These are phyloP conservation scores for Tolypocladium ovalisporum DNA, from an alignment of 2,329 filamentous ascomycete genomes.

Conservation along the genomic window DNA sequence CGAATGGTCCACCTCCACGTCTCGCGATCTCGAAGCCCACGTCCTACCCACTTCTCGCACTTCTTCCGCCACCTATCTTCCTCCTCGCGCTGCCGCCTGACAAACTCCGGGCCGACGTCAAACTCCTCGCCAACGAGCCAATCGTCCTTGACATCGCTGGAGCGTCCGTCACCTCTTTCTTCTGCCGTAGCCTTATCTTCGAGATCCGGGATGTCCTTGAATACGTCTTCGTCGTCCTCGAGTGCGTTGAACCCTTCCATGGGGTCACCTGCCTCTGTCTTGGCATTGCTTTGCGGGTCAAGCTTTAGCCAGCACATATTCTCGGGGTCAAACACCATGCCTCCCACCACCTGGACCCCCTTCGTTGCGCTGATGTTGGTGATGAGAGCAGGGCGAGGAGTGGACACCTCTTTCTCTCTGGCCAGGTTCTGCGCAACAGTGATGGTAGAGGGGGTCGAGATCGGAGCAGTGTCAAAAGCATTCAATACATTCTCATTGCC, in stretches of 20 bases:
- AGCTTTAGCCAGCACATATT: conserved; percentile 97
- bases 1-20: conserved; percentile 71
- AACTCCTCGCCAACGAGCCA: conserved; percentile 93
- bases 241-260: conserved; percentile 57
- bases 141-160: conserved; percentile 58
- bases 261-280: conserved; percentile 41
- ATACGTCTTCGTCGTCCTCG: conserved; percentile 86
- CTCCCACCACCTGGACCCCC: conserved; percentile 87
- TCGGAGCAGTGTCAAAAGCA: conserved; percentile 59
- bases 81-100: conserved; percentile 79
- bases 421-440: conserved; percentile 26
- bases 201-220: conserved; percentile 88
- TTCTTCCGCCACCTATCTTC: conserved; percentile 85
- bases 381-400: conserved; percentile 69
- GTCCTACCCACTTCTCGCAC: conserved; percentile 73
- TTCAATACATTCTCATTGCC: conserved; percentile 82
- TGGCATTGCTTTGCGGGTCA: conserved; percentile 33
- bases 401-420: conserved; percentile 46
- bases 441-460: conserved; percentile 40
- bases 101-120: conserved; percentile 90
- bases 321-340: conserved; percentile 95
- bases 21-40: conserved; percentile 42
- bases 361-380: conserved; percentile 78
- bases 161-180: conserved; percentile 36
- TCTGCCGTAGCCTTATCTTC: conserved; percentile 53